Percentiles rank a stretch among this genome's conserved stretches.
phyloP scores from a whole-genome alignment of 306 rosid species.

The Inga leiocalycina region DNA sequence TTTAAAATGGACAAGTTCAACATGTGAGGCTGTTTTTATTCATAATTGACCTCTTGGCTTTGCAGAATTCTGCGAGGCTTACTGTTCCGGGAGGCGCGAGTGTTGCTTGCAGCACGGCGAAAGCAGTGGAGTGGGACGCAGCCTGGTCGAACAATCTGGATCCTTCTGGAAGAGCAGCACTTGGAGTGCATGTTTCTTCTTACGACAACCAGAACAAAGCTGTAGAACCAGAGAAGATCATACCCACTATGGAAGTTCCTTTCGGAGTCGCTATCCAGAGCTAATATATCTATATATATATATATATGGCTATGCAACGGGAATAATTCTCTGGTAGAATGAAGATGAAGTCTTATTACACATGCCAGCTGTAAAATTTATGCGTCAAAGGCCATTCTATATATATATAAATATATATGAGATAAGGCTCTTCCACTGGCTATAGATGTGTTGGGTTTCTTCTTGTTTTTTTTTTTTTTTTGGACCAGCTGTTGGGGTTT shows the following conservation, averaged over 20 bases:
- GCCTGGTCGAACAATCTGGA: constrained; percentile 86
- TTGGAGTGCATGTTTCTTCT: constrained; percentile 77
- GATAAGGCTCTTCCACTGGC: constrained; percentile 31
- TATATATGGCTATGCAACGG: not conserved
- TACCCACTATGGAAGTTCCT: constrained; percentile 52
- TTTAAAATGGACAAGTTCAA: not conserved
- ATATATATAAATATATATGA: not conserved
- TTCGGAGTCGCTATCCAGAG: constrained; percentile 65
- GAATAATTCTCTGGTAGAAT: constrained; percentile 27
- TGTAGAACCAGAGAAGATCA: constrained; percentile 54
- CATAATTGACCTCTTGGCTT: constrained; percentile 7
- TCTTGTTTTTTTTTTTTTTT: not conserved
- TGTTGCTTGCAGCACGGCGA: constrained; percentile 94
- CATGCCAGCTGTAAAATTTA: constrained; percentile 28
- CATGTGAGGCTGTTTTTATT: not conserved
- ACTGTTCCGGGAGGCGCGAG: constrained; percentile 95
- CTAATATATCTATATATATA: constrained; percentile 24
- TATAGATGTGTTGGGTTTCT: not conserved
- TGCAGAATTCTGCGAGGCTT: constrained; percentile 83
- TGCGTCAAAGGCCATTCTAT: constrained; percentile 27
- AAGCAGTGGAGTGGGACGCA: constrained; percentile 93
- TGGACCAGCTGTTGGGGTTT: not conserved
- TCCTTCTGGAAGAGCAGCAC: constrained; percentile 95
- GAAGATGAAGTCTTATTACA: constrained; percentile 31
- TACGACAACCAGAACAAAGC: constrained; percentile 49